Evolutionary conservation across 129 eudicot genomes (phyloP).

Genomic region (Logfia minima): DNA sequence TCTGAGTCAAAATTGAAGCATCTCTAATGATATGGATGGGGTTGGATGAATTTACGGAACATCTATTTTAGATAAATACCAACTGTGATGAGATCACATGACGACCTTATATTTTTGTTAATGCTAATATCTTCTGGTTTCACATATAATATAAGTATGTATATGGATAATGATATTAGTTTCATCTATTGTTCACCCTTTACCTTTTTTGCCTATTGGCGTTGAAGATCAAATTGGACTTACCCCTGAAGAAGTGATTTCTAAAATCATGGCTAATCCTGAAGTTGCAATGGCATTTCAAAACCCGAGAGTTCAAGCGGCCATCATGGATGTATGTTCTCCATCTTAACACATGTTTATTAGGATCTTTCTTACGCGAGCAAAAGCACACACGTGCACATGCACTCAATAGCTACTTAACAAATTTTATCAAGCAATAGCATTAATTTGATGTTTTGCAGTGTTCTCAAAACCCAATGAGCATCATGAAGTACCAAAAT

Average conservation of each 20-base stretch:
- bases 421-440: background rate
- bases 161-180: background rate
- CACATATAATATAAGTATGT: background rate
- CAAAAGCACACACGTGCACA: background rate
- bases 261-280: slow-evolving; percentile 96
- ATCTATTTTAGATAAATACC: background rate
- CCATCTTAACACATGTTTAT: background rate
- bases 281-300: slow-evolving; percentile 98
- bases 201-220: slow-evolving; percentile 2
- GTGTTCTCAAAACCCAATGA: slow-evolving; percentile 95
- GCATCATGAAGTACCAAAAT: slow-evolving; percentile 92
- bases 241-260: slow-evolving; percentile 90
- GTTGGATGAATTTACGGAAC: slow-evolving; percentile 6
- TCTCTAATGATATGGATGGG: background rate
- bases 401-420: background rate
- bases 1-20: background rate
- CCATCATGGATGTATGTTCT: slow-evolving; percentile 88
- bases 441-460: slow-evolving; percentile 39
- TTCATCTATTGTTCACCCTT: background rate
- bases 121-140: background rate
- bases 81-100: background rate
- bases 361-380: background rate
- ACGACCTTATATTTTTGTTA: background rate
- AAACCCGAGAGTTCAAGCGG: slow-evolving; percentile 98
- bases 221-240: slow-evolving; percentile 86